A percentile compares a stretch with the other conserved stretches of the same genome.
phyloP scores from a whole-genome alignment of 352 stramenopile species.

The Achlya hypogyna region DNA sequence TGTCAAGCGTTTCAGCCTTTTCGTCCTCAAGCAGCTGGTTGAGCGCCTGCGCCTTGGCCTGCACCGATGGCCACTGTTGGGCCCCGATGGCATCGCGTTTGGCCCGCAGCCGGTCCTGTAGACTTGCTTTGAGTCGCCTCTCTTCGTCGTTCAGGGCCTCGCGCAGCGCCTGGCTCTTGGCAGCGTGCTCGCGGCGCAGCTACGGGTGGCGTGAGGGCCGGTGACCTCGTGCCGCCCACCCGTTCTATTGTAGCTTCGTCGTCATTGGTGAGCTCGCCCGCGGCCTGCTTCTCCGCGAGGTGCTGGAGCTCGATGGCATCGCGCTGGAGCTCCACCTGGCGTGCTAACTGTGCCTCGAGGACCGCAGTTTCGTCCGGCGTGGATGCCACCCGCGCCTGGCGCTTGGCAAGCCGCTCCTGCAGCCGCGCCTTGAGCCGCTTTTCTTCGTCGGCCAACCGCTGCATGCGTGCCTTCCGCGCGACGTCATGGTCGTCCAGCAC shows the following conservation, averaged over 20 bases:
- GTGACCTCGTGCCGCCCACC: background rate
- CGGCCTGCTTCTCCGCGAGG: background rate
- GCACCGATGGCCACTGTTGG: background rate
- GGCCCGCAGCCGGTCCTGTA: constrained; percentile 1
- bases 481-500: constrained; percentile 5
- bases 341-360: background rate
- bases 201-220: background rate
- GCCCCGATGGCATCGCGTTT: constrained; percentile 4
- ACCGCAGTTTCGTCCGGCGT: constrained; percentile 4
- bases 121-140: background rate
- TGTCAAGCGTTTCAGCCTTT: background rate
- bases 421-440: background rate
- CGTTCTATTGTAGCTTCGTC: constrained; percentile 2
- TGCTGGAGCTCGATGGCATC: background rate
- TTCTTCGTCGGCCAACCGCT: background rate
- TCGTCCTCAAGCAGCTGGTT: constrained; percentile 1
- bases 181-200: background rate
- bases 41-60: background rate
- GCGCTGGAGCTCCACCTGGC: background rate
- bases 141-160: constrained; percentile 8
- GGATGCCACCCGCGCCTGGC: background rate
- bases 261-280: background rate
- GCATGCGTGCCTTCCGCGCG: background rate
- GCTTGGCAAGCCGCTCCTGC: constrained; percentile 13
- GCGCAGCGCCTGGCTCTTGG: background rate